Conservation (phyloP, 441 rosid genomes). For the Euphorbia celastroides region DNA sequence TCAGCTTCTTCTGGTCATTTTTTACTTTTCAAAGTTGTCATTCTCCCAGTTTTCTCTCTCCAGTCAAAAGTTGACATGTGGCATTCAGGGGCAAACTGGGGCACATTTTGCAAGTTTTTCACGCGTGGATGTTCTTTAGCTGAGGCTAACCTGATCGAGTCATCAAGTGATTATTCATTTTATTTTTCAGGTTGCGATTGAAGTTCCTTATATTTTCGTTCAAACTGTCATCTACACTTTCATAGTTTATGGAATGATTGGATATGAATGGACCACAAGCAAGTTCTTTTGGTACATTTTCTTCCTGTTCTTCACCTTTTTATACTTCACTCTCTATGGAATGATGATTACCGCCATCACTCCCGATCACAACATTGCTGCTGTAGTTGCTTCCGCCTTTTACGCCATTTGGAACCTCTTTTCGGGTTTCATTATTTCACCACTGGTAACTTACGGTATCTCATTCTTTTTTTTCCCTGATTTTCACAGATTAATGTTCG, state of each 20-base stretch:
- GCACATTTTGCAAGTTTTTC: background rate
- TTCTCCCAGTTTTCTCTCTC: too few species aligned
- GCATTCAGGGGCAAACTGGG: background rate
- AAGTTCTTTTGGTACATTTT: conserved; percentile 55
- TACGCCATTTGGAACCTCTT: conserved; percentile 46
- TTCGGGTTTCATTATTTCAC: conserved; percentile 53
- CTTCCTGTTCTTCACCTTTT: conserved; percentile 46
- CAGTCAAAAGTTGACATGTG: too few species aligned
- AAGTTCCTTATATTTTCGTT: conserved; percentile 42
- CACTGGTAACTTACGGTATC: conserved; percentile 28
- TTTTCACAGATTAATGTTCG: background rate
- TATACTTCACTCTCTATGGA: conserved; percentile 54
- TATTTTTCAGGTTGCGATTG: conserved; percentile 39
- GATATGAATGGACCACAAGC: conserved; percentile 42
- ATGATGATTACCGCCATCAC: conserved; percentile 58
- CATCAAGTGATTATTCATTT: background rate
- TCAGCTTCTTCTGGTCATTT: too few species aligned
- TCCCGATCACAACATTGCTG: conserved; percentile 47
- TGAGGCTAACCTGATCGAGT: background rate
- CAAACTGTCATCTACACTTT: conserved; percentile 43
- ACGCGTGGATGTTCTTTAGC: background rate
- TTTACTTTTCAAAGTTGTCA: too few species aligned
- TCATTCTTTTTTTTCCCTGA: background rate
- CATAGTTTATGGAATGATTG: conserved; percentile 51
- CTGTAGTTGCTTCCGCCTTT: conserved; percentile 37